Conservation (phyloP, 2,329 filamentous ascomycete genomes). For the Pyricularia grisea region DNA sequence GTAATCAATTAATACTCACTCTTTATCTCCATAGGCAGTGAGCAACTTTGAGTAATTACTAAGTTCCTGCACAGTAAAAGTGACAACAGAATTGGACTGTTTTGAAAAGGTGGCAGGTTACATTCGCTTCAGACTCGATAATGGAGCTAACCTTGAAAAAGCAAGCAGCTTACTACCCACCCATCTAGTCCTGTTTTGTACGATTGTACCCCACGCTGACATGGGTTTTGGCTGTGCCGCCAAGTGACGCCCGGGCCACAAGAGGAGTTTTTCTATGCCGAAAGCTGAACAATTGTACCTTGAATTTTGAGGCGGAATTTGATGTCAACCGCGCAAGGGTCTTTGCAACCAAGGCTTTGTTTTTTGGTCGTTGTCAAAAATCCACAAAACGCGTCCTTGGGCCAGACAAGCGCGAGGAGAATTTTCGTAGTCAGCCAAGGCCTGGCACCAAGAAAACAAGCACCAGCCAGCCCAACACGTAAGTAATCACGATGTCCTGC, state of each 20-base stretch:
- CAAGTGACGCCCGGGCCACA: not conserved
- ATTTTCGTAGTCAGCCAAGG: not conserved
- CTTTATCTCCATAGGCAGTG: not conserved
- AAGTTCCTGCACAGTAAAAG: not conserved
- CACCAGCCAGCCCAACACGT: not conserved
- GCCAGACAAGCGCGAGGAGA: not conserved
- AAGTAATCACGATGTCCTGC: not conserved
- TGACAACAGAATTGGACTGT: not conserved
- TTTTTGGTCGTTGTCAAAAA: not conserved
- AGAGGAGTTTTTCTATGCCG: not conserved
- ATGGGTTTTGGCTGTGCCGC: not conserved
- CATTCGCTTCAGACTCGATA: not conserved
- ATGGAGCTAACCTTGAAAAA: not conserved
- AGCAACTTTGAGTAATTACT: not conserved
- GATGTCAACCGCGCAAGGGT: not conserved
- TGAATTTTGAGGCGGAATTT: not conserved
- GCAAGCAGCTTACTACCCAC: not conserved
- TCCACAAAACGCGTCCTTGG: not conserved
- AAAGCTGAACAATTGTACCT: not conserved
- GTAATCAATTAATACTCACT: not conserved
- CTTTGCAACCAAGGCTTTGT: not conserved
- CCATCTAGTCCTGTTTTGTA: not conserved
- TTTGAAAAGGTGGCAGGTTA: not conserved
- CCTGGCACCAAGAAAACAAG: not conserved
- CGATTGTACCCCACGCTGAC: conserved; percentile 1